These are phyloP conservation scores for Stellera chamaejasme DNA, from an alignment of 345 rosid genomes.

Conservation along the genomic window DNA sequence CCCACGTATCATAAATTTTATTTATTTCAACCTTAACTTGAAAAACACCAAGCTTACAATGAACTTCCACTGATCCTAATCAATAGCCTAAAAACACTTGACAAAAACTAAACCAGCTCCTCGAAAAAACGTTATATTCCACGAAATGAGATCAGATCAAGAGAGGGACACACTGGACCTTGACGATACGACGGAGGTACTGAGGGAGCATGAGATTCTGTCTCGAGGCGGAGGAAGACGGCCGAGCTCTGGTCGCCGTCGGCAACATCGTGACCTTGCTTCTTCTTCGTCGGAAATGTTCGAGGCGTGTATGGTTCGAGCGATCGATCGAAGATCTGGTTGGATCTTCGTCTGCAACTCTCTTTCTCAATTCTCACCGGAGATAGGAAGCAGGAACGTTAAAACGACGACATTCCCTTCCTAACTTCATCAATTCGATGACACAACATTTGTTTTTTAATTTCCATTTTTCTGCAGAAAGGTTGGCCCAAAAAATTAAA, in stretches of 20 bases:
- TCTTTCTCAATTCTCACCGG: conserved; percentile 4
- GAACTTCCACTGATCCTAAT: background rate
- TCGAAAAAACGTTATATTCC: too few species aligned
- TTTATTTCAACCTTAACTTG: background rate
- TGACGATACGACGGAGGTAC: conserved; percentile 92
- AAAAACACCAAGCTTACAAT: conserved; percentile 4
- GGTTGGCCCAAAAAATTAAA: too few species aligned
- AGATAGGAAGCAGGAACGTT: conserved; percentile 7
- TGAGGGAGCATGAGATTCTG: conserved; percentile 62
- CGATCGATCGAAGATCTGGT: conserved; percentile 28
- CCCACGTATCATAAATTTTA: too few species aligned
- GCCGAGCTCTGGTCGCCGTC: conserved; percentile 63
- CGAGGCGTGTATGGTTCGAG: conserved; percentile 16
- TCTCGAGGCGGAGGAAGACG: conserved; percentile 70
- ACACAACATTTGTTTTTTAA: background rate
- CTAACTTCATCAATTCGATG: background rate
- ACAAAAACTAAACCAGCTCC: too few species aligned
- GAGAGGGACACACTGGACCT: conserved; percentile 39
- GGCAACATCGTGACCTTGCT: conserved; percentile 56
- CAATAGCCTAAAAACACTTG: background rate
- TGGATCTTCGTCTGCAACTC: conserved; percentile 6
- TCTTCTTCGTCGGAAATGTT: conserved; percentile 12
- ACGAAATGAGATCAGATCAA: conserved; percentile 25
- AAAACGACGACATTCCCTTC: conserved; percentile 24
- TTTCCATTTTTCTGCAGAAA: background rate